phyloP scores from a whole-genome alignment of 73 alveolate species.

The Tetrahymena malaccensis region DNA sequence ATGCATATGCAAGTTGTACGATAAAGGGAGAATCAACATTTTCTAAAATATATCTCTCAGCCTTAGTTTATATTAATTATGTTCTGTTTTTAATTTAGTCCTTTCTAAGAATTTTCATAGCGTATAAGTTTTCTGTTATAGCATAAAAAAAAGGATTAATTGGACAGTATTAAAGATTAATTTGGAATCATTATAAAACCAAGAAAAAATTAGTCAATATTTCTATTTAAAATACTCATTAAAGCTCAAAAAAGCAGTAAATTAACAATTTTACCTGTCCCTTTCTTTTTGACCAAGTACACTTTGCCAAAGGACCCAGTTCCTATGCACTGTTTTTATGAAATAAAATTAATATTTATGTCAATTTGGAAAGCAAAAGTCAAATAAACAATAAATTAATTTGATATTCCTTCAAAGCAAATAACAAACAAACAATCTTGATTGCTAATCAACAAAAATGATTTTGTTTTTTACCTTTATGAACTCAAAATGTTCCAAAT shows the following conservation, averaged over 20 bases:
- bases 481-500: background rate
- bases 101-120: conserved; percentile 83
- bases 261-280: background rate
- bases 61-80: conserved; percentile 7
- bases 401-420: too few species aligned
- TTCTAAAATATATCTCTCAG: conserved; percentile 68
- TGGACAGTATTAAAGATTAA: background rate
- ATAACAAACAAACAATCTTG: too few species aligned
- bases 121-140: conserved; percentile 30
- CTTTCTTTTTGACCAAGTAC: background rate
- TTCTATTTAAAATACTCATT: too few species aligned
- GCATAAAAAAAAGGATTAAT: background rate
- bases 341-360: background rate
- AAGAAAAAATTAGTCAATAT: too few species aligned
- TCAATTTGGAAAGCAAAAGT: background rate
- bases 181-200: background rate
- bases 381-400: background rate
- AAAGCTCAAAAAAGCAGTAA: background rate
- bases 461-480: background rate
- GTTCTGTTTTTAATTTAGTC: conserved; percentile 24
- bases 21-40: conserved; percentile 69
- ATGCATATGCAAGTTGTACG: conserved; percentile 77
- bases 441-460: too few species aligned
- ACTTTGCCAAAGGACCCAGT: background rate
- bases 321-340: background rate